Base-by-base conservation (phyloP, 2,329 filamentous ascomycete genomes). In the Penicillium capsulatum region DNA sequence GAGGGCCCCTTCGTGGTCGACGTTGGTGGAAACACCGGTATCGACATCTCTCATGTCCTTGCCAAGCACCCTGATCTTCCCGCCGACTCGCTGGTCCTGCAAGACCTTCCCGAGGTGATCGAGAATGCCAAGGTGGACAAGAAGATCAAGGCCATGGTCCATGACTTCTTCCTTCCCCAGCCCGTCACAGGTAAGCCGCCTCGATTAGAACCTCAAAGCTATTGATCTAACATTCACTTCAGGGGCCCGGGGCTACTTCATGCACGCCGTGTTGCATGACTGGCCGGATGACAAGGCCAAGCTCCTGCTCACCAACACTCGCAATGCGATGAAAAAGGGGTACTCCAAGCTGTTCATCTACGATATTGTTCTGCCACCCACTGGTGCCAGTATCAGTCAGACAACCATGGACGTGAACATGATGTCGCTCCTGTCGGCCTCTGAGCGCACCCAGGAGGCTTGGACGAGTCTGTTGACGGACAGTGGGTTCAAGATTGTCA, bases 361-460 rank as follows among this genome's bases (percentile, higher is more conserved):
- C 16, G 67, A 70, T 27, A 58, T 64, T 17, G 61, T 69, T 2
- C 45, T 70, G 4, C 65, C 66, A 0, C 47, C 58, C 2, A 60
- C 45, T 9, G 59, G 58, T 0, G 61, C 61, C 6, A 60, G 54
- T 13, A 58, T 53, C 14, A 45, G 48, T 7, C 55, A 59, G 34
- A 53, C 59, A 1, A 61, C 57, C 1, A 50, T 65, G 50, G 67
- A 70, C 31, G 47, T 66, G 32, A 36, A 58, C 30, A 59, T 68
- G 59, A 64, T 68, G 65, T 44, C 75, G 67, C 38, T 71, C 72
- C 31, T 71, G 64, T 66, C 66, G 68, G 69, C 64, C 15, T 42
- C 51, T 1, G 61, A 66, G 39, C 51, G 63, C 7, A 65, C 54
- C 3, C 49, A 59, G 30, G 42, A 11, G 16, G 38, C 50, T 1